Evolutionary conservation across 139 green algal genomes (phyloP), one percentile per base, ranked within the genome.

Genomic region (Coelastrella sp.): DNA sequence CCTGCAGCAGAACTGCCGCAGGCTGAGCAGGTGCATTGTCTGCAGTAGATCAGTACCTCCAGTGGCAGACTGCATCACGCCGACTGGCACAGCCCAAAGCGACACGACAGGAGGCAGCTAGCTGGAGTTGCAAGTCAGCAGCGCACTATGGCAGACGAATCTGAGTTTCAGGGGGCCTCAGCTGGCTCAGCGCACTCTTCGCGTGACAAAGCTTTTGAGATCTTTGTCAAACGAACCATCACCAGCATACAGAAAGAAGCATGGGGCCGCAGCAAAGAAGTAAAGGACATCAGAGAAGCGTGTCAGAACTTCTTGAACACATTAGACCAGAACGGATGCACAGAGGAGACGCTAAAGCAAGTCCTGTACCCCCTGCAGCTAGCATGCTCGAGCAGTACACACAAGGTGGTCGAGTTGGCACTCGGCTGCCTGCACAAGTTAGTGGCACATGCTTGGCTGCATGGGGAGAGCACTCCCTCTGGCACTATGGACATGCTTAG

Each of bases 381-480:
- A 13, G 94, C 95, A 5, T 96, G 95, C 64, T 86, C 66, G 2
- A 90, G 78, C 75, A 92, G 89, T 89, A 88, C 73, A 17, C 56
- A 90, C 3, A 90, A 89, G 20, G 61, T 98, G 20, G 91, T 96
- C 5, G 97, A 98, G 85, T 91, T 95, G 3, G 96, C 97, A 11
- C 94, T 99, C 5, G 94, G 93, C 47, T 98, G 95, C 88, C 90
- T 99, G 79, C 97, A 99, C 95, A 99, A 99, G 94, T 93, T 99
- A 82, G 96, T 98, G 16, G 93, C 95, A 1, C 95, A 97, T 92
- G 96, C 96, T 3, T 99, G 97, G 93, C 92, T 99, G 64, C 96
- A 98, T 59, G 94, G 94, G 73, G 94, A 96, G 89, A 93, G 85
- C 81, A 92, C 88, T 58, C 17, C 90, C 5, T 86, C 83, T n/a